Base-by-base conservation (phyloP, 2,329 filamentous ascomycete species). In the Colletotrichum cereale region DNA sequence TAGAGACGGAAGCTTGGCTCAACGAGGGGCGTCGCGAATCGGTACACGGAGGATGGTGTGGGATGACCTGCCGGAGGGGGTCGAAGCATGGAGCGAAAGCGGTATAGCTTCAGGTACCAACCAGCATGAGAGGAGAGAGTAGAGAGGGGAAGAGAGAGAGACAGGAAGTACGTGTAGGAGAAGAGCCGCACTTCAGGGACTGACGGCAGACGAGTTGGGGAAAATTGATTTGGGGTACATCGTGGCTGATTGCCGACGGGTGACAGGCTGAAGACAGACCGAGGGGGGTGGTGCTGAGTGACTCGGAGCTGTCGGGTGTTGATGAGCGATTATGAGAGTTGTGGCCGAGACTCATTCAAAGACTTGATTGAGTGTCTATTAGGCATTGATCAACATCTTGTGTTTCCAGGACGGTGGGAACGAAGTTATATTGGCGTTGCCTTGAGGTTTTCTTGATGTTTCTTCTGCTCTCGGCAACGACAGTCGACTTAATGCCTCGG, bases 171-270 rank as follows among this genome's bases (percentile, higher is more conserved):
- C 50, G 10, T 38, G 50, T 26, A 38, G 63, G 65, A 68, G 68
- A 38, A 56, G 65, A 68, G 68, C 57, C 65, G 68, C 65, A 71
- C 52, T 52, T 65, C 47, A 63, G 65, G 67, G 52, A 68, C 36
- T 50, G 52, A 63, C 11, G 26, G 11, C 36, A 67, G 50, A 52
- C 68, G 58, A 63, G 44, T 57, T 68, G 68, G 68, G 64, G 24
- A 44, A 58, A 62, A n/a, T 7, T 24, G 11, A 67, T 44, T 63
- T 24, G 58, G 68, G 58, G 53, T 53, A 55, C 6, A 14, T 34
- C 47, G 11, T 56, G 55, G 66, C 29, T 36, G 52, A 29, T 24
- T 14, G 5, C n/a, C 7, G 26, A 36, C 40, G 60, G 44, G 38
- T 18, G 48, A 29, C 14, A 34, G 21, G 58, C 48, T 31, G 48